phyloP scores from a whole-genome alignment of 345 rosid species.

The Ceriops decandra region DNA sequence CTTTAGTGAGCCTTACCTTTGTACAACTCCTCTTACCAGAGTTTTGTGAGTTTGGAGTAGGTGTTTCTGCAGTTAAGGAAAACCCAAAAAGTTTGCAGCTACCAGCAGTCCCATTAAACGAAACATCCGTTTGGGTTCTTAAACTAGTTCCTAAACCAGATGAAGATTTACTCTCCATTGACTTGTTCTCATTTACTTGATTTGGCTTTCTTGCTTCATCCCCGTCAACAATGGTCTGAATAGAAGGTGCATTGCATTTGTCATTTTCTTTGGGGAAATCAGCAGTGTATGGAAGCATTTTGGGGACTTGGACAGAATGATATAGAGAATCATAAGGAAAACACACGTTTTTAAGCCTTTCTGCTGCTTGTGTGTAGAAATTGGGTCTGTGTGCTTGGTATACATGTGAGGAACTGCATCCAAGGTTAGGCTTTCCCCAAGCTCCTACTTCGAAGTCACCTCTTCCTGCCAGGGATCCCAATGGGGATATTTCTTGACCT shows the following conservation, averaged over 20 bases:
- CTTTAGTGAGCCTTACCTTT: constrained; percentile 50
- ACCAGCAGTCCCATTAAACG: constrained; percentile 35
- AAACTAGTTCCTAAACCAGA: constrained; percentile 34
- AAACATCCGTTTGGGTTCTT: constrained; percentile 36
- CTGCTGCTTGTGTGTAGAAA: constrained; percentile 49
- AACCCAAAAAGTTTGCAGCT: constrained; percentile 88
- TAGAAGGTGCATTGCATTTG: constrained; percentile 30
- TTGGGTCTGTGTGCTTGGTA: constrained; percentile 46
- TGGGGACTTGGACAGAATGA: constrained; percentile 35
- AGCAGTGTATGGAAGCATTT: constrained; percentile 28
- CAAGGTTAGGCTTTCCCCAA: constrained; percentile 47
- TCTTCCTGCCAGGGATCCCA: constrained; percentile 52
- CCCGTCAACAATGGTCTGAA: constrained; percentile 24
- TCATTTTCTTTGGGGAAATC: constrained; percentile 38
- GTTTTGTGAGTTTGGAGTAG: constrained; percentile 45
- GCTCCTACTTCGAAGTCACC: constrained; percentile 50
- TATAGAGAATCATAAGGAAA: constrained; percentile 42
- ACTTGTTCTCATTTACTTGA: constrained; percentile 33
- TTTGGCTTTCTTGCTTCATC: constrained; percentile 40
- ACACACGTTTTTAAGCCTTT: constrained; percentile 40
- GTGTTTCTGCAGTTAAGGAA: constrained; percentile 54
- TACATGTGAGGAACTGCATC: constrained; percentile 41
- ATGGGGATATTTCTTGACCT: constrained; percentile 93
- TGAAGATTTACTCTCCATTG: constrained; percentile 36
- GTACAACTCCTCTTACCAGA: constrained; percentile 88